These are phyloP conservation scores for Plectosphaerella plurivora DNA, from an alignment of 2,329 filamentous ascomycete species.

Conservation along the genomic window DNA sequence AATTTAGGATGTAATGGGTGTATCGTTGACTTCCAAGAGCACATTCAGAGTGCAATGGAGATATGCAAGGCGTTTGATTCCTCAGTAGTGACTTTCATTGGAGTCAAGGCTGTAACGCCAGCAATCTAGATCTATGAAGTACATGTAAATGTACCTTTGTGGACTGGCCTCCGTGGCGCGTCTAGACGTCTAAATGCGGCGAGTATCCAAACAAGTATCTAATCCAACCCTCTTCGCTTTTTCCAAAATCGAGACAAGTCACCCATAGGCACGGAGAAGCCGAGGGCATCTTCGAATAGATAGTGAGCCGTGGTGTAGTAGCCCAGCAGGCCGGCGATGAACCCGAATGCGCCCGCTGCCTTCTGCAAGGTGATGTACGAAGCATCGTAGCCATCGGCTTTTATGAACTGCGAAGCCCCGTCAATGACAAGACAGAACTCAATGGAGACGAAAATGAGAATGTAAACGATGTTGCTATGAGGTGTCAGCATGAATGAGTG, in stretches of 20 bases:
- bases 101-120: too few relatives aligned
- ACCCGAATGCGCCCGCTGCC: slow-evolving; percentile 17
- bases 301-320: slow-evolving; percentile 18
- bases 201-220: too few relatives aligned
- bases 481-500: neutral
- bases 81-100: too few relatives aligned
- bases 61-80: too few relatives aligned
- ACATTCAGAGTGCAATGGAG: too few relatives aligned
- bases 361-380: slow-evolving; percentile 10
- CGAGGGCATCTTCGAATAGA: slow-evolving; percentile 18
- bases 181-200: neutral
- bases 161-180: neutral
- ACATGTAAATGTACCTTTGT: too few relatives aligned
- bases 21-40: too few relatives aligned
- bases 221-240: neutral
- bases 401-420: slow-evolving; percentile 15
- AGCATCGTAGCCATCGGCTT: slow-evolving; percentile 17
- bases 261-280: slow-evolving; percentile 18
- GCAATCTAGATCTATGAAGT: too few relatives aligned
- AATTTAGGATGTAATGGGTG: too few relatives aligned
- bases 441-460: slow-evolving; percentile 16
- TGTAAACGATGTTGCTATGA: slow-evolving; percentile 19
- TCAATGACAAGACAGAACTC: slow-evolving; percentile 20
- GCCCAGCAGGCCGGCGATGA: slow-evolving; percentile 18
- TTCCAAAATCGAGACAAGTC: neutral